Conservation (phyloP, 768 basidiomycete species). For the Russula foetens region DNA sequence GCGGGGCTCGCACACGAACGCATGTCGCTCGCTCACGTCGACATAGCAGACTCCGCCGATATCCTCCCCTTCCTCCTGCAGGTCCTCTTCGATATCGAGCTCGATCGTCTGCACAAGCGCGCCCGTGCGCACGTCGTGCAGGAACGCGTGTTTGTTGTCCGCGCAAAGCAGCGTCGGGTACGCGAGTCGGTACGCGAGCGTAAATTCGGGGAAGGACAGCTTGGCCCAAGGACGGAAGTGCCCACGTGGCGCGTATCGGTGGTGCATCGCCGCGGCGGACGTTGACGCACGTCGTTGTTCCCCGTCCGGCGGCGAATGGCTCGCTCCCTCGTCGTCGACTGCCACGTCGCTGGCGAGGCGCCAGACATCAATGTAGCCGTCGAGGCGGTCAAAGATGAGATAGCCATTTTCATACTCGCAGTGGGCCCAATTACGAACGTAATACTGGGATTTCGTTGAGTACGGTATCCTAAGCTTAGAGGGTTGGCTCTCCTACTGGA, state of each 20-base stretch:
- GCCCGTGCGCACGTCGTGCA: conserved; percentile 56
- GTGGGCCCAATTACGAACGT: conserved; percentile 54
- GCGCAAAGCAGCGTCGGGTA: conserved; percentile 57
- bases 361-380: conserved; percentile 65
- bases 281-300: conserved; percentile 25
- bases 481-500: conserved; percentile 30
- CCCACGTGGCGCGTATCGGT: conserved; percentile 29
- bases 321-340: neutral
- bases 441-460: conserved; percentile 28
- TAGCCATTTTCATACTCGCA: conserved; percentile 68
- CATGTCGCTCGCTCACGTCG: conserved; percentile 49
- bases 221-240: conserved; percentile 59
- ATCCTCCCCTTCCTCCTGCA: too few species aligned
- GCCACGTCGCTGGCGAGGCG: conserved; percentile 33
- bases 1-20: conserved; percentile 47
- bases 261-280: conserved; percentile 19
- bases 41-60: too few species aligned
- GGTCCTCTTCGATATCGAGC: conserved; percentile 27
- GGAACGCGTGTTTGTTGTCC: conserved; percentile 35
- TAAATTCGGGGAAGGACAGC: conserved; percentile 36
- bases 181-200: conserved; percentile 54
- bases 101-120: conserved; percentile 40
- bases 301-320: conserved; percentile 8
- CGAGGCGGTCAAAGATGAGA: conserved; percentile 57
- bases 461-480: too few species aligned